Percentiles rank a stretch among this genome's conserved stretches.
phyloP scores from a whole-genome alignment of 345 rosid genomes.

The Eucalyptus rudis region DNA sequence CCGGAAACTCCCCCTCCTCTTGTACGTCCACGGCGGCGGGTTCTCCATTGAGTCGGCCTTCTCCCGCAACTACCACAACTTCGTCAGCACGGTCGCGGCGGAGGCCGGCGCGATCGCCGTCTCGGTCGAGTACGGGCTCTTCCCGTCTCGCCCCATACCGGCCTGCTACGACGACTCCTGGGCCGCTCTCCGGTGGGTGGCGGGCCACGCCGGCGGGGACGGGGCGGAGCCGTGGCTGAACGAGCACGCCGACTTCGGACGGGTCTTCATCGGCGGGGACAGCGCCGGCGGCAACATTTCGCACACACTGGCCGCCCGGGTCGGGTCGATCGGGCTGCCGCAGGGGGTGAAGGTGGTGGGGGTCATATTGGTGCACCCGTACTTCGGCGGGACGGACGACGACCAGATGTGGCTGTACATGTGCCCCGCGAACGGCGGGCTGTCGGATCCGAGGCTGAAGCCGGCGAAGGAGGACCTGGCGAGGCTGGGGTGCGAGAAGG shows the following conservation, averaged over 20 bases:
- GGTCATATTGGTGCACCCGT: conserved; percentile 14
- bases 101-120: not conserved
- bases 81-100: not conserved
- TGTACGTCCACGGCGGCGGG: conserved; percentile 10
- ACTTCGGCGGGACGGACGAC: conserved; percentile 12
- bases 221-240: conserved; percentile 2
- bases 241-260: conserved; percentile 3
- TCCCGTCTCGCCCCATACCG: conserved; percentile 21
- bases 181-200: conserved; percentile 17
- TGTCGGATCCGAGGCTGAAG: conserved; percentile 18
- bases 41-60: conserved; percentile 8
- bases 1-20: conserved; percentile 11
- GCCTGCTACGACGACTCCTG: conserved; percentile 24
- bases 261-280: conserved; percentile 14
- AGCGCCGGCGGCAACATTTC: conserved; percentile 27
- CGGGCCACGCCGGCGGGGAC: not conserved
- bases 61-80: not conserved
- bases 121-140: conserved; percentile 12
- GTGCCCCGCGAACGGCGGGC: conserved; percentile 13
- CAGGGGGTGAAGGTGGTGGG: conserved; percentile 3
- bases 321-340: not conserved
- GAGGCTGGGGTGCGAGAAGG: conserved; percentile 14
- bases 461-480: conserved; percentile 13
- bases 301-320: conserved; percentile 5
- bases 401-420: conserved; percentile 4